phyloP scores from a whole-genome alignment of 1,284 basidiomycete genomes.

The Paramarasmius palmivorus region DNA sequence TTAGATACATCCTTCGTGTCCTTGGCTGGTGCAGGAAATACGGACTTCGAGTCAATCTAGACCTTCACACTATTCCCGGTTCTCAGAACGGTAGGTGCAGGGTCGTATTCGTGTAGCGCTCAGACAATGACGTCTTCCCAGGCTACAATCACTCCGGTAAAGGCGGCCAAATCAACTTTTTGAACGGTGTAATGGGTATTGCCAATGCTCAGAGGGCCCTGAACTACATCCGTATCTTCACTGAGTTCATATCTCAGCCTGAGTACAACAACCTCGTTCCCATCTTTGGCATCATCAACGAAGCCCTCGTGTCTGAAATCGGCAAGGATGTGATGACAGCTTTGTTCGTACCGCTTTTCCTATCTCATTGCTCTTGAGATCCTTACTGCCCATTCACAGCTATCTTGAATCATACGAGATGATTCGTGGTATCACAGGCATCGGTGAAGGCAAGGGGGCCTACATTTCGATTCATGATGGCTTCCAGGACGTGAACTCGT shows the following conservation, averaged over 20 bases:
- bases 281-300: conserved; percentile 79
- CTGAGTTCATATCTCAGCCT: conserved; percentile 73
- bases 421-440: conserved; percentile 79
- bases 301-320: conserved; percentile 56
- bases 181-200: conserved; percentile 60
- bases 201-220: conserved; percentile 85
- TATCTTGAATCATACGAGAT: conserved; percentile 75
- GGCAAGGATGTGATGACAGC: conserved; percentile 51
- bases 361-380: not conserved
- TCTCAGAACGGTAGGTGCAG: conserved; percentile 65
- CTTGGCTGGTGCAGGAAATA: conserved; percentile 89
- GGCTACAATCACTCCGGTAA: conserved; percentile 76
- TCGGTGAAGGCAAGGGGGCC: conserved; percentile 78
- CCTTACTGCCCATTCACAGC: conserved; percentile 26
- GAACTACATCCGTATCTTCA: conserved; percentile 81
- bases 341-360: conserved; percentile 42
- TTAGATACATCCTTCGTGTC: conserved; percentile 74
- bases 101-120: conserved; percentile 23
- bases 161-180: conserved; percentile 63
- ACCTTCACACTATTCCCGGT: conserved; percentile 80
- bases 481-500: conserved; percentile 61
- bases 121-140: conserved; percentile 46
- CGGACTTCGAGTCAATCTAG: conserved; percentile 82
- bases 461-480: conserved; percentile 82
- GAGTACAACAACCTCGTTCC: conserved; percentile 69